A percentile compares a stretch with the other conserved stretches of the same genome.
Evolutionary conservation across 2,329 filamentous ascomycete species (phyloP).

Genomic region (Botrytis byssoidea): DNA sequence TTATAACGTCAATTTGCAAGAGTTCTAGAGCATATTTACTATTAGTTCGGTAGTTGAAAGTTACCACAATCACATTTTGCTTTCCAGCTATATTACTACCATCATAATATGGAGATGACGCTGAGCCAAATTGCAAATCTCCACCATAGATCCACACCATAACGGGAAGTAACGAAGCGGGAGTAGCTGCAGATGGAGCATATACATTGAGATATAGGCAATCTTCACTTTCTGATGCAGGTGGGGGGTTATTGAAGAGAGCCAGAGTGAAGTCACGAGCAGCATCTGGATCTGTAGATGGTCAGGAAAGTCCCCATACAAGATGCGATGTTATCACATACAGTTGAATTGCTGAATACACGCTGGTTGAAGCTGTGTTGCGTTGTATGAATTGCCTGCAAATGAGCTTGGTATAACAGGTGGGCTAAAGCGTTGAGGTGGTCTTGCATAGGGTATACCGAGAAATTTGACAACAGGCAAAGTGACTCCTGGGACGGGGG

Average conservation of each 20-base stretch:
- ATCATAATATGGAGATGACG: constrained; percentile 22
- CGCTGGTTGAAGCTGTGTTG: constrained; percentile 1
- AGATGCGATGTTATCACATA: neutral
- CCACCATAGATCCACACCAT: constrained; percentile 72
- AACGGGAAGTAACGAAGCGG: constrained; percentile 47
- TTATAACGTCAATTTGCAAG: neutral
- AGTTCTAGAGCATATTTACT: neutral
- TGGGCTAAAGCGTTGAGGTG: constrained; percentile 67
- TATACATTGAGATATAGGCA: constrained; percentile 62
- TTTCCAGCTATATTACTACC: constrained; percentile 24
- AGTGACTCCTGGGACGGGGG: neutral
- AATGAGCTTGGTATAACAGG: constrained; percentile 42
- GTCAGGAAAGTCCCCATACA: neutral
- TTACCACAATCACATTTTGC: constrained; percentile 27
- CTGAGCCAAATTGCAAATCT: constrained; percentile 23
- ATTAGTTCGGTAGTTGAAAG: constrained; percentile 25
- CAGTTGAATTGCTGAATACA: constrained; percentile 18
- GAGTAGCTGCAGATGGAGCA: constrained; percentile 44
- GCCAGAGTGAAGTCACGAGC: neutral
- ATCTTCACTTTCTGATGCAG: constrained; percentile 49
- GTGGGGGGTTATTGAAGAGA: constrained; percentile 15
- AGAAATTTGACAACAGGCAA: constrained; percentile 47
- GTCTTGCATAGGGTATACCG: constrained; percentile 72
- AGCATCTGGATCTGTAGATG: neutral
- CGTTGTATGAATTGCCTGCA: constrained; percentile 8